Conservation (phyloP, 768 basidiomycete genomes). For the Tylopilus intermedius region DNA sequence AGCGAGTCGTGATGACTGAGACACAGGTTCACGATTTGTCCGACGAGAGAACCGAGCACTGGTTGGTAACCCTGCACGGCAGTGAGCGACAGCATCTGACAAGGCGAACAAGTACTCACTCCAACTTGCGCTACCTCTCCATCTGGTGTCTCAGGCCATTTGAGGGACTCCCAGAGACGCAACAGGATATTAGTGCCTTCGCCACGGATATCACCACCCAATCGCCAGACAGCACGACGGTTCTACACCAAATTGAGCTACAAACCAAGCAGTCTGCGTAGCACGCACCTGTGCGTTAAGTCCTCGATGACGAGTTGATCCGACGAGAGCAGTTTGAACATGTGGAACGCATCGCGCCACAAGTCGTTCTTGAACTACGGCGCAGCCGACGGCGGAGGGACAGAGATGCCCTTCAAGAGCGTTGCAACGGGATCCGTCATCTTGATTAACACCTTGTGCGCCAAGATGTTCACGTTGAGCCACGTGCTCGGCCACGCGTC, state of each 20-base stretch:
- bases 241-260: conserved; percentile 46
- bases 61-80: too few species aligned
- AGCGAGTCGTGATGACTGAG: too few species aligned
- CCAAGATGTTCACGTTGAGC: conserved; percentile 87
- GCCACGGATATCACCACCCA: conserved; percentile 93
- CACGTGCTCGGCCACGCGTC: conserved; percentile 87
- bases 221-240: conserved; percentile 90
- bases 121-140: too few species aligned
- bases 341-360: conserved; percentile 78
- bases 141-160: conserved; percentile 62
- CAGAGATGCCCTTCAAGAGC: conserved; percentile 74
- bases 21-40: too few species aligned
- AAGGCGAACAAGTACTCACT: too few species aligned
- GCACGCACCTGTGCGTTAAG: conserved; percentile 79
- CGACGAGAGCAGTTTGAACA: conserved; percentile 81
- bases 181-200: conserved; percentile 80
- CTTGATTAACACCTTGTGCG: conserved; percentile 83
- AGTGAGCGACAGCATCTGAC: too few species aligned
- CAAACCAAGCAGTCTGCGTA: neutral
- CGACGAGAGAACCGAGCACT: too few species aligned
- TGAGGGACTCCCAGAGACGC: conserved; percentile 81
- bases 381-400: conserved; percentile 62
- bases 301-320: conserved; percentile 93
- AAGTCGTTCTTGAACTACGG: conserved; percentile 67
- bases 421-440: conserved; percentile 78